phyloP scores from a whole-genome alignment of 345 rosid species.

The Dimocarpus longan region DNA sequence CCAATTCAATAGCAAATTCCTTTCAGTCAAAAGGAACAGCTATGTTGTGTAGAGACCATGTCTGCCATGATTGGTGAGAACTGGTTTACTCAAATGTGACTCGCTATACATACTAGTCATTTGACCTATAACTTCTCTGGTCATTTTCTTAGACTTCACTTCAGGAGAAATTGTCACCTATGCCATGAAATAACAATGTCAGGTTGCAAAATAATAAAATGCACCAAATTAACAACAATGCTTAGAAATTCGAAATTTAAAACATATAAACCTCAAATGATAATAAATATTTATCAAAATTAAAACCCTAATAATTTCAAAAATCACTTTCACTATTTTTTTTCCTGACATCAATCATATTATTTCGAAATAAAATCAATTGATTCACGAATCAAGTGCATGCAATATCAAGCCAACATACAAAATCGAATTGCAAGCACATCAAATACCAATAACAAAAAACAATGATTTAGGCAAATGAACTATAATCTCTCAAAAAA shows the following conservation, averaged over 20 bases:
- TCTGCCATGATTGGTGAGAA: conserved; percentile 68
- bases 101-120: conserved; percentile 19
- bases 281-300: not conserved
- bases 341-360: not conserved
- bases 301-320: no score
- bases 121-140: conserved; percentile 37
- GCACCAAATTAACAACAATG: no score
- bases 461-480: no score
- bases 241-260: not conserved
- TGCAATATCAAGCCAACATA: not conserved
- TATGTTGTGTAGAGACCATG: conserved; percentile 74
- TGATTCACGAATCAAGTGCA: no score
- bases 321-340: no score
- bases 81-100: conserved; percentile 38
- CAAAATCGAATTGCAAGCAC: not conserved
- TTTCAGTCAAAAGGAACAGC: conserved; percentile 53
- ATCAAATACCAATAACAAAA: not conserved
- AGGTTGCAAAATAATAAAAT: not conserved
- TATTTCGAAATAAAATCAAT: no score
- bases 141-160: conserved; percentile 41
- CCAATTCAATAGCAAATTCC: conserved; percentile 54
- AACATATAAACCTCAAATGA: not conserved
- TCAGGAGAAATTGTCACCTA: conserved; percentile 67
- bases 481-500: no score
- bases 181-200: not conserved